Percentiles rank a stretch among this genome's conserved stretches.
phyloP scores from a whole-genome alignment of 371 early-diverging fungal species.

The Sanchytrium tribonematis region DNA sequence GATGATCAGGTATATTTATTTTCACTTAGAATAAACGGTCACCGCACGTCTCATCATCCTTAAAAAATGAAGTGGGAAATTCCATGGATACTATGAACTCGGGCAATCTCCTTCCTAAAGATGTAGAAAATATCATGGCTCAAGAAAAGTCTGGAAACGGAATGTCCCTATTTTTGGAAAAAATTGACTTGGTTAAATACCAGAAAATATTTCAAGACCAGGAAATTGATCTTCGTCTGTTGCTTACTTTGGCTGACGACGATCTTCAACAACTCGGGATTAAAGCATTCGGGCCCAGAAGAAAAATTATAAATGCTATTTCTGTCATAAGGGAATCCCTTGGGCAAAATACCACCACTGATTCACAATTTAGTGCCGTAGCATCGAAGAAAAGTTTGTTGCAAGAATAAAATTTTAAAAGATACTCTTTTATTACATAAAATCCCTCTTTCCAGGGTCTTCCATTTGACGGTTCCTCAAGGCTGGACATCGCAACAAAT shows the following conservation, averaged over 20 bases:
- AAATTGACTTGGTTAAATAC: slow-evolving; percentile 13
- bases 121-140: not conserved
- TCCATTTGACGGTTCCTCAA: too few species aligned
- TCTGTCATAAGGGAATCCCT: too few species aligned
- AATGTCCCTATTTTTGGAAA: slow-evolving; percentile 11
- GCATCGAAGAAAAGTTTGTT: too few species aligned
- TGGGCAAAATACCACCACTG: too few species aligned
- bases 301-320: slow-evolving; percentile 15
- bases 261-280: slow-evolving; percentile 19
- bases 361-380: too few species aligned
- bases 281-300: slow-evolving; percentile 17
- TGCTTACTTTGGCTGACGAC: slow-evolving; percentile 13
- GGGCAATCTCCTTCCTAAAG: too few species aligned
- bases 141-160: not conserved
- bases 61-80: not conserved
- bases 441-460: too few species aligned
- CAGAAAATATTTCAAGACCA: slow-evolving; percentile 13
- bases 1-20: not conserved
- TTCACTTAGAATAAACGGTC: not conserved
- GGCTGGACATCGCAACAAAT: not conserved
- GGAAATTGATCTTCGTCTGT: slow-evolving; percentile 14
- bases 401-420: too few species aligned
- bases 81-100: too few species aligned
- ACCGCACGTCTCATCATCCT: not conserved
- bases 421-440: too few species aligned